phyloP scores from a whole-genome alignment of 2,329 filamentous ascomycete genomes.

The Alternaria brassicicola region DNA sequence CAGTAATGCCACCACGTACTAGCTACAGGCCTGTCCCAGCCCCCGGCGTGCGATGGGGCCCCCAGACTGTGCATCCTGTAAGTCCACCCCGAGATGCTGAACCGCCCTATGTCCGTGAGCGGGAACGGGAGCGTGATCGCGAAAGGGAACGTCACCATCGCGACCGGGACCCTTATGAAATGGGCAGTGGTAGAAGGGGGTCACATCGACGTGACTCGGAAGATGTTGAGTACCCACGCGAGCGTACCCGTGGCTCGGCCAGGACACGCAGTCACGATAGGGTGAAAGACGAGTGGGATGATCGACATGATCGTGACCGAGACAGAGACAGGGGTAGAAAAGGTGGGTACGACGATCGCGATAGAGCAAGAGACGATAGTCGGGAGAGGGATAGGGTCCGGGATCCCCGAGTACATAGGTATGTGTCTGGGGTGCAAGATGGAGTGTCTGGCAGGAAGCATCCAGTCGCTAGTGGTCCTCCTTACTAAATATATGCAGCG shows the following conservation, averaged over 20 bases:
- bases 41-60: slow-evolving; percentile 31
- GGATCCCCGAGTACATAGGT: slow-evolving; percentile 38
- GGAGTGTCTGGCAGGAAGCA: slow-evolving; percentile 44
- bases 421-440: slow-evolving; percentile 43
- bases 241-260: slow-evolving; percentile 24
- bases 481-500: slow-evolving; percentile 30
- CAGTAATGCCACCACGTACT: slow-evolving; percentile 32
- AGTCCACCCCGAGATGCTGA: slow-evolving; percentile 33
- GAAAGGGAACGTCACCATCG: slow-evolving; percentile 20
- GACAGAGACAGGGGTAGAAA: slow-evolving; percentile 5
- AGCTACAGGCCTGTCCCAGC: slow-evolving; percentile 34
- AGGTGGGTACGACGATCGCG: neutral
- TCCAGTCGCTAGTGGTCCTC: slow-evolving; percentile 28
- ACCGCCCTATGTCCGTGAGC: slow-evolving; percentile 22
- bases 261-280: slow-evolving; percentile 39
- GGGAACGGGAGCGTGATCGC: slow-evolving; percentile 26
- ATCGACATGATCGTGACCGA: slow-evolving; percentile 12
- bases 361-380: slow-evolving; percentile 13
- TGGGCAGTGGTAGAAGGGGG: slow-evolving; percentile 16
- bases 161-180: slow-evolving; percentile 18
- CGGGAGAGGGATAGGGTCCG: slow-evolving; percentile 25
- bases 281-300: slow-evolving; percentile 36
- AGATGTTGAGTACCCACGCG: slow-evolving; percentile 34
- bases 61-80: slow-evolving; percentile 17
- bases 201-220: slow-evolving; percentile 32